phyloP scores from a whole-genome alignment of 768 basidiomycete genomes.

The Chalciporus piperatus region DNA sequence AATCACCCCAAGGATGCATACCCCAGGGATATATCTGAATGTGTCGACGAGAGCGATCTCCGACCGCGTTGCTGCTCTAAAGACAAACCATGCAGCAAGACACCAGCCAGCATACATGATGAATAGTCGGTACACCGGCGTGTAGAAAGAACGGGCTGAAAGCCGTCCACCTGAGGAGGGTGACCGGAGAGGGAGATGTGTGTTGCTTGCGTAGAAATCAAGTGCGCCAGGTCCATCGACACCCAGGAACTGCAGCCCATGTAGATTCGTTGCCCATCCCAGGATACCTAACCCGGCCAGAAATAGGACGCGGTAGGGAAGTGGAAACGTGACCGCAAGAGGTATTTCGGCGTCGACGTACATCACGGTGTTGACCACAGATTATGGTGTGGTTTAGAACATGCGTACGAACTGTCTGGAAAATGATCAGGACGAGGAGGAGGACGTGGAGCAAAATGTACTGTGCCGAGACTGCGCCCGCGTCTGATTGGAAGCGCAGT shows the following conservation, averaged over 20 bases:
- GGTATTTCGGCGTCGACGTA: conserved; percentile 39
- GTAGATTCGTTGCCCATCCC: conserved; percentile 92
- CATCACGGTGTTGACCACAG: conserved; percentile 25
- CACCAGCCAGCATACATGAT: conserved; percentile 58
- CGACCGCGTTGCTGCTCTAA: conserved; percentile 56
- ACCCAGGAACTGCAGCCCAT: conserved; percentile 70
- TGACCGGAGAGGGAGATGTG: conserved; percentile 21
- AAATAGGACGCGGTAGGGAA: conserved; percentile 88
- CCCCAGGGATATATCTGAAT: conserved; percentile 72
- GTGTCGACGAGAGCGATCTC: conserved; percentile 61
- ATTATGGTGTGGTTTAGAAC: neutral
- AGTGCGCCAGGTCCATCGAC: conserved; percentile 73
- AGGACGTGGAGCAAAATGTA: neutral
- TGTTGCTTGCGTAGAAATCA: conserved; percentile 43
- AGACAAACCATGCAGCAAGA: conserved; percentile 66
- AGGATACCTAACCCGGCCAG: conserved; percentile 78
- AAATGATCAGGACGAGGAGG: neutral
- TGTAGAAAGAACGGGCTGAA: conserved; percentile 42
- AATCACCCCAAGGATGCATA: conserved; percentile 59
- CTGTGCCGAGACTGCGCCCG: neutral
- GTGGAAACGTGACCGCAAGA: conserved; percentile 65
- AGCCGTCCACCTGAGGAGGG: conserved; percentile 19
- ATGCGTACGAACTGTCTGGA: conserved; percentile 4
- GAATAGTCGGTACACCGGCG: conserved; percentile 67
- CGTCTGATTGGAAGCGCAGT: neutral